Evolutionary conservation across 495 filamentous ascomycete genomes (phyloP), one percentile per base, ranked within the genome.

Genomic region (Podospora conica): DNA sequence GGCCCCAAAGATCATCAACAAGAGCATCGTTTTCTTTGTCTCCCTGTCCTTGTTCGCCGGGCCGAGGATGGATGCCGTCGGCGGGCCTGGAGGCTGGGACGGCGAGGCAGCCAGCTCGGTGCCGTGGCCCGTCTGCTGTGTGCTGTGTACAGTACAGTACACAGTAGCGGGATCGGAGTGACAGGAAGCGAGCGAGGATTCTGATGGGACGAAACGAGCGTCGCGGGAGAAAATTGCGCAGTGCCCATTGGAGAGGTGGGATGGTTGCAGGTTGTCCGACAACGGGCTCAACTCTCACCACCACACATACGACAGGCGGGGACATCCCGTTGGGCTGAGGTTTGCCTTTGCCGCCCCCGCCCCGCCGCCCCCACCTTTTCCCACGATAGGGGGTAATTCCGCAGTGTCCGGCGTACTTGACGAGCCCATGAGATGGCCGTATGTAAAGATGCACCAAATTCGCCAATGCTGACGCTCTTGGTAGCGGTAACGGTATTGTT

Each of bases 161-260:
- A n/a, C 54, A 9, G 54, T 27, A 15, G 29, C 61, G 61, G 28
- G 53, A 63, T 63, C 61, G 61, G 53, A 63, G 61, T 18, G 40
- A 54, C 40, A 21, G n/a, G 8, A 24, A 27, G 22, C 31, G 18
- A 31, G 20, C 24, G 7, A 53, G 21, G 21, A 53, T 48, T n/a
- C n/a, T n/a, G n/a, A 48, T n/a, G 6, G 6, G 40, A 53, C 24
- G 31, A 24, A 22, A 25, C 31, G 22, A 23, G 25, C n/a, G 22
- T 21, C 20, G 61, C 25, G 24, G 27, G 18, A 63, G 22, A 63
- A 63, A 63, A 63, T 63, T 63, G 61, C 61, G 61, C 61, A 63
- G 23, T 53, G 27, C 28, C 59, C 59, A 31, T 24, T 53, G 28
- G 59, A 61, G 33, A 31, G n/a, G 59, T 53, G 59, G 29, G 8